Percentiles rank a stretch among this genome's conserved stretches.
These are phyloP conservation scores for Nicotiana benthamiana DNA, from an alignment of 257 asterid species.

Conservation along the genomic window DNA sequence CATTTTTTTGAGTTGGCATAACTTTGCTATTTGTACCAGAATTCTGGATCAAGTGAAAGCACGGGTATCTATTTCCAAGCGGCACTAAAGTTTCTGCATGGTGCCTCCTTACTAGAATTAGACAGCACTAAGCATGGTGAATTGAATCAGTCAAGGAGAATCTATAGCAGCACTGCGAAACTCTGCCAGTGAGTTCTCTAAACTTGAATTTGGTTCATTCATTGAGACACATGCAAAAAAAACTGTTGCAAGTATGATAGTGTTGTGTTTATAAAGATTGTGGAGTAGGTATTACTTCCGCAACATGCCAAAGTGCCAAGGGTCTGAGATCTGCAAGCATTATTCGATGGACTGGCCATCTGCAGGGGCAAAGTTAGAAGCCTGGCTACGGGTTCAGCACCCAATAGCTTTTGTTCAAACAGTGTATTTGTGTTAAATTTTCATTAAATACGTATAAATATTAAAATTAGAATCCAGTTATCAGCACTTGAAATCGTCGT, in stretches of 20 bases:
- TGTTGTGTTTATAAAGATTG: not conserved
- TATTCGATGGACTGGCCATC: not conserved
- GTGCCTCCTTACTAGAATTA: conserved; percentile 82
- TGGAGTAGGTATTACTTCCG: not conserved
- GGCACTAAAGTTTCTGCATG: conserved; percentile 88
- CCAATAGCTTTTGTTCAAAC: too few relatives aligned
- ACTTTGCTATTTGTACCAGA: conserved; percentile 39
- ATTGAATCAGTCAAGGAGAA: conserved; percentile 56
- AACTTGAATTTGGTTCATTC: not conserved
- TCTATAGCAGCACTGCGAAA: conserved; percentile 91
- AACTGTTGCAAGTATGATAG: not conserved
- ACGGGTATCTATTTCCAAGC: conserved; percentile 80
- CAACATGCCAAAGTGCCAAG: not conserved
- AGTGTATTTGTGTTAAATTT: too few relatives aligned
- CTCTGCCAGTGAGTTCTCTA: conserved; percentile 78
- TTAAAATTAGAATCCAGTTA: too few relatives aligned
- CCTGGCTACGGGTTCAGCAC: too few relatives aligned
- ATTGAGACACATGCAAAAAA: not conserved
- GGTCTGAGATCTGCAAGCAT: not conserved
- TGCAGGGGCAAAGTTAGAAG: too few relatives aligned
- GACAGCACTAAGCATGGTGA: conserved; percentile 69
- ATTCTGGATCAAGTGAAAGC: conserved; percentile 74
- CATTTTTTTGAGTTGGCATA: conserved; percentile 1
- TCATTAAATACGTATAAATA: too few relatives aligned
- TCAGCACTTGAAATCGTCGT: too few relatives aligned